Percentiles rank a stretch among this genome's conserved stretches.
These are phyloP conservation scores for Rhodotorula glutinis DNA, from an alignment of 1,284 basidiomycete genomes.

Conservation along the genomic window DNA sequence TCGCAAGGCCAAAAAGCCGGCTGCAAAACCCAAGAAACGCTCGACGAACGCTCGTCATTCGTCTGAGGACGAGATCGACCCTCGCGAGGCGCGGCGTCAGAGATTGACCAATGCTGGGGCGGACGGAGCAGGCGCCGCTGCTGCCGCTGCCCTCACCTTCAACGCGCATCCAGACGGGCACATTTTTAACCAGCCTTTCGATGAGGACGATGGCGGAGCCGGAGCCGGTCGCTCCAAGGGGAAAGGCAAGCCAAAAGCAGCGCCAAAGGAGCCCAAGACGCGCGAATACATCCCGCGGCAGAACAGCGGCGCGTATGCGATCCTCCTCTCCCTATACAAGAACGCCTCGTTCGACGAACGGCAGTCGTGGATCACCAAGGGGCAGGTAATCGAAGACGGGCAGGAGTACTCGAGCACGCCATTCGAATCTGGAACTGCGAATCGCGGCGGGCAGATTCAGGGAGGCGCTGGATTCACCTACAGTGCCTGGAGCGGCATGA, in stretches of 20 bases:
- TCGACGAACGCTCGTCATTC: not conserved
- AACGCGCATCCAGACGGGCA: slow-evolving; percentile 25
- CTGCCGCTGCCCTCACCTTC: not conserved
- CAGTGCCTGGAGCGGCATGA: slow-evolving; percentile 31
- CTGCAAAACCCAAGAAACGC: slow-evolving; percentile 2
- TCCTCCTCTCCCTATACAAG: slow-evolving; percentile 34
- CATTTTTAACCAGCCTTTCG: not conserved
- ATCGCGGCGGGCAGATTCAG: slow-evolving; percentile 3
- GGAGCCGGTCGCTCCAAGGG: not conserved
- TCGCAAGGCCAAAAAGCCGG: not conserved
- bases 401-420: slow-evolving; percentile 14
- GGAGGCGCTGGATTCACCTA: slow-evolving; percentile 7
- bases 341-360: slow-evolving; percentile 21
- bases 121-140: not conserved
- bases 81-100: slow-evolving; percentile 7
- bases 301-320: slow-evolving; percentile 32
- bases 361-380: slow-evolving; percentile 13
- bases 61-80: slow-evolving; percentile 1
- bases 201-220: not conserved
- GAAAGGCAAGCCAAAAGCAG: slow-evolving; percentile 3
- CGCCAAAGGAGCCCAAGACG: slow-evolving; percentile 2
- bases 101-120: not conserved
- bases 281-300: slow-evolving; percentile 33
- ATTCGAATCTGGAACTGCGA: slow-evolving; percentile 18
- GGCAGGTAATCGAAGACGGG: slow-evolving; percentile 17